Base-by-base conservation (phyloP, 2,329 filamentous ascomycete genomes). In the Macrophomina pseudophaseolina region DNA sequence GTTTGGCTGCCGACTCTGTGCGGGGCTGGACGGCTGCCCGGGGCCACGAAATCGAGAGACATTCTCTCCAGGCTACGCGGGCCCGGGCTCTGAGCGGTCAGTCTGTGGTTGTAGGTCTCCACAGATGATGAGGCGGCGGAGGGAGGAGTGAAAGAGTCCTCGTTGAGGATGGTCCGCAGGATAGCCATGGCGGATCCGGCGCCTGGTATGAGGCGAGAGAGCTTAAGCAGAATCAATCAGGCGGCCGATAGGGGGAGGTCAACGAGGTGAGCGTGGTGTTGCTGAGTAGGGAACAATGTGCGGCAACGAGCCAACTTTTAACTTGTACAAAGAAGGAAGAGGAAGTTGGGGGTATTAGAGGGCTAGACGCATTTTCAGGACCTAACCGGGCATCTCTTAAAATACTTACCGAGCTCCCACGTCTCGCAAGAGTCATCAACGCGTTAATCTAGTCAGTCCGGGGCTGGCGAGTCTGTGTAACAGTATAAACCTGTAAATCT, bases 21-120 rank as follows among this genome's bases (percentile, higher is more conserved):
- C 28, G 48, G 63, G n/a, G 56, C 49, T 32, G 65, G 51, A 3
- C 56, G 52, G 40, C 65, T 66, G 28, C 65, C 65, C 12, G 65
- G 65, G 4, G 65, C 65, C 7, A 66, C 52, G 48, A 62, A 66
- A 35, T 66, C 65, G 38, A 66, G 65, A 49, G 65, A 66, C 65
- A 66, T 66, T 33, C 56, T 66, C 56, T 66, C 65, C 0, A 66
- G 58, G n/a, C 65, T 48, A 9, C 56, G 65, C 12, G 40, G 56
- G 30, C 48, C 49, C 14, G 56, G 65, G 28, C 56, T 66, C 48
- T 28, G 58, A 1, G 32, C 58, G 14, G 30, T 23, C 44, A 2
- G 32, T n/a, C 18, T 7, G 8, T 11, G 58, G 12, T 3, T 38
- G 32, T 2, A 23, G 6, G 42, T n/a, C 11, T 62, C 58, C 14